These are phyloP conservation scores for Balansia obtecta DNA, from an alignment of 2,329 filamentous ascomycete genomes.

Conservation along the genomic window DNA sequence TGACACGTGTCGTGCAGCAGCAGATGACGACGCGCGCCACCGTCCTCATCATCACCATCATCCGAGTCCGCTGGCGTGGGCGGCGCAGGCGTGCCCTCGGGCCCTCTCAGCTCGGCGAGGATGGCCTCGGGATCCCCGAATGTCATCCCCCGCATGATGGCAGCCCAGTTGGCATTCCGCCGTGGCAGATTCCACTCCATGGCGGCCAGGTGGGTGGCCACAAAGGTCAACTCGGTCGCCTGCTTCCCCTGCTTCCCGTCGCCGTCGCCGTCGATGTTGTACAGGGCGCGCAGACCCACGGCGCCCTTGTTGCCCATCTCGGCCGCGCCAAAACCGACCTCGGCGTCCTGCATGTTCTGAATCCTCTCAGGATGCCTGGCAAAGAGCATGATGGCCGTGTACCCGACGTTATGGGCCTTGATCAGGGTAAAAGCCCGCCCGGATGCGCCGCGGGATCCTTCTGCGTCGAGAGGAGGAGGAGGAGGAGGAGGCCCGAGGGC, in stretches of 20 bases:
- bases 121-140: slow-evolving; percentile 48
- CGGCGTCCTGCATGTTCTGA: slow-evolving; percentile 58
- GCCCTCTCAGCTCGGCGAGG: slow-evolving; percentile 12
- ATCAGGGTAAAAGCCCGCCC: slow-evolving; percentile 53
- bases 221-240: slow-evolving; percentile 64
- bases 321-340: slow-evolving; percentile 70
- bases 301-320: slow-evolving; percentile 96
- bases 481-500: slow-evolving; percentile 7
- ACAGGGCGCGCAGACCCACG: slow-evolving; percentile 62
- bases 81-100: slow-evolving; percentile 4
- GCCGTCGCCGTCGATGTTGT: slow-evolving; percentile 23
- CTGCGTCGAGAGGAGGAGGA: slow-evolving; percentile 3
- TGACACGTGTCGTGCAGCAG: slow-evolving; percentile 24
- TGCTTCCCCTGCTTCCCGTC: too few species aligned
- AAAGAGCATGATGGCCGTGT: slow-evolving; percentile 85
- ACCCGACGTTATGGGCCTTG: slow-evolving; percentile 63
- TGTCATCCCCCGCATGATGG: slow-evolving; percentile 66
- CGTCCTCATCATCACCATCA: slow-evolving; percentile 12
- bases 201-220: slow-evolving; percentile 77
- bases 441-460: slow-evolving; percentile 8
- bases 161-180: slow-evolving; percentile 81
- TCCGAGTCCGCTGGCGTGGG: slow-evolving; percentile 1
- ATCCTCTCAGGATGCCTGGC: slow-evolving; percentile 51
- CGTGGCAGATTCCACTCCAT: slow-evolving; percentile 67
- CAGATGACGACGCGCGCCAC: slow-evolving; percentile 18